Conservation (phyloP, 2,329 filamentous ascomycete species). For the Ilyonectria mors-panacis region DNA sequence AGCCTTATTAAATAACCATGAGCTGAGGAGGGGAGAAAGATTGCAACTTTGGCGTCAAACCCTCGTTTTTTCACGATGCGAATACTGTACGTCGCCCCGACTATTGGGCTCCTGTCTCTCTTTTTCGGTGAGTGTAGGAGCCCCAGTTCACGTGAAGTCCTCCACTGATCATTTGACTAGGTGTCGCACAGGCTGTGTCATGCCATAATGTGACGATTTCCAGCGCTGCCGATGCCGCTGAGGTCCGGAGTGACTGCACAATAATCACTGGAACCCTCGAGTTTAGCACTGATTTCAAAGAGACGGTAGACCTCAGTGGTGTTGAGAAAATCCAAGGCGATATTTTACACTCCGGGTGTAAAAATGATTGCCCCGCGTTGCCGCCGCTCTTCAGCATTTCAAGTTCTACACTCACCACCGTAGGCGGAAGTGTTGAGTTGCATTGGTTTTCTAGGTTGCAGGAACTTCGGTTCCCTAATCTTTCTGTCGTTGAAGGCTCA, state of each 20-base stretch:
- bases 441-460: slow-evolving; percentile 7
- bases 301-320: slow-evolving; percentile 20
- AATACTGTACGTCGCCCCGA: no score
- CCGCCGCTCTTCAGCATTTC: slow-evolving; percentile 6
- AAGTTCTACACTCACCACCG: slow-evolving; percentile 11
- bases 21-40: no score
- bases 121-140: no score
- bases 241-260: slow-evolving; percentile 18
- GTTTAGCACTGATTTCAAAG: background rate
- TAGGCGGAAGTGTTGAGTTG: slow-evolving; percentile 5
- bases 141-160: no score
- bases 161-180: no score
- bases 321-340: slow-evolving; percentile 16
- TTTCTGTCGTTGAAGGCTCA: slow-evolving; percentile 7
- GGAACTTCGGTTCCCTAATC: slow-evolving; percentile 18
- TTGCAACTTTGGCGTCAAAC: no score
- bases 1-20: no score
- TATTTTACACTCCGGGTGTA: background rate
- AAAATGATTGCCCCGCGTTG: background rate
- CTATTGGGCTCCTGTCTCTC: no score
- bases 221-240: slow-evolving; percentile 11
- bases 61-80: no score
- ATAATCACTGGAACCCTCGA: slow-evolving; percentile 5
- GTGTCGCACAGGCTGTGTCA: no score
- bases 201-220: slow-evolving; percentile 13